These are phyloP conservation scores for Dactylellina cionopaga DNA, from an alignment of 2,329 filamentous ascomycete species.

Conservation along the genomic window DNA sequence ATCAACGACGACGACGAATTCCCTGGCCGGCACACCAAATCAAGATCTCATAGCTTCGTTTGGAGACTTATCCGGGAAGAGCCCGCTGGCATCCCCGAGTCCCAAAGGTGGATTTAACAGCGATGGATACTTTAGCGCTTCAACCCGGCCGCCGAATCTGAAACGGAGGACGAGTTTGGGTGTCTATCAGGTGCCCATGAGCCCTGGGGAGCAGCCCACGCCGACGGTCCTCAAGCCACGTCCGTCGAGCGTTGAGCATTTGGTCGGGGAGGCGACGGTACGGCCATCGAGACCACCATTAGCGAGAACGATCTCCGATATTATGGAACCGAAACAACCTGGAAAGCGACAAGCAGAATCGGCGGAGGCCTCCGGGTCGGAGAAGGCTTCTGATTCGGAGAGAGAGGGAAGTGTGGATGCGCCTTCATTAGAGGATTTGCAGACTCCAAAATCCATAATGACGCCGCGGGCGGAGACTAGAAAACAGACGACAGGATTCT, in stretches of 20 bases:
- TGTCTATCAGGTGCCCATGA: slow-evolving; percentile 47
- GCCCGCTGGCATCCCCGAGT: slow-evolving; percentile 56
- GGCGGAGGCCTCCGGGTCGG: slow-evolving; percentile 13
- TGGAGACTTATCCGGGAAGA: slow-evolving; percentile 61
- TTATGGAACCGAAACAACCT: slow-evolving; percentile 25
- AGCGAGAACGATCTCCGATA: slow-evolving; percentile 38
- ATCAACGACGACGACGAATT: slow-evolving; percentile 55
- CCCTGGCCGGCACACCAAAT: slow-evolving; percentile 47
- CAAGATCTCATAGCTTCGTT: slow-evolving; percentile 40
- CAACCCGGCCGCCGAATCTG: slow-evolving; percentile 56
- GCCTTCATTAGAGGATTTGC: slow-evolving; percentile 40
- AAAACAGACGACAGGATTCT: slow-evolving; percentile 36
- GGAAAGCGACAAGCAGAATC: not conserved
- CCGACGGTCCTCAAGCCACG: slow-evolving; percentile 27
- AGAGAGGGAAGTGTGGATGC: slow-evolving; percentile 32
- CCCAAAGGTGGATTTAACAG: slow-evolving; percentile 65
- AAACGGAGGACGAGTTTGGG: slow-evolving; percentile 37
- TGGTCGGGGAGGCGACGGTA: slow-evolving; percentile 40
- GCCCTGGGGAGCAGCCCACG: slow-evolving; percentile 36
- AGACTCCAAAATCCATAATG: slow-evolving; percentile 39
- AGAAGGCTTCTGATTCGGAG: slow-evolving; percentile 42
- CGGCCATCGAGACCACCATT: slow-evolving; percentile 17
- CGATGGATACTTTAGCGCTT: slow-evolving; percentile 68
- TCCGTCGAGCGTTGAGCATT: slow-evolving; percentile 31
- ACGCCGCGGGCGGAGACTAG: slow-evolving; percentile 22